A percentile compares a stretch with the other conserved stretches of the same genome.
These are phyloP conservation scores for Gnetum montanum DNA, from an alignment of 75 land plant genomes.

Conservation along the genomic window DNA sequence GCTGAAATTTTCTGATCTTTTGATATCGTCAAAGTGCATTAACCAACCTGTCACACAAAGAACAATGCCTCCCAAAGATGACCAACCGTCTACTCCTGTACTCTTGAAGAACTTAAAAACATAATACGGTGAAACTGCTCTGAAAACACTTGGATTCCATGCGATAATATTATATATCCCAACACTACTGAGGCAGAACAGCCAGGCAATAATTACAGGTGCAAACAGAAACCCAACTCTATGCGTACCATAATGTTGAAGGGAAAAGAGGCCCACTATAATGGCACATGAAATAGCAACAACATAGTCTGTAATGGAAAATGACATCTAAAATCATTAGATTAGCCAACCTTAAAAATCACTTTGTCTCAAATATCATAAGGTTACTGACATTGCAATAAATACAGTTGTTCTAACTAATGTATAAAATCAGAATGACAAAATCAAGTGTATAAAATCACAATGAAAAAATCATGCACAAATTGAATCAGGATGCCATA, in stretches of 20 bases:
- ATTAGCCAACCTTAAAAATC: background rate
- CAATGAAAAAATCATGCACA: no score
- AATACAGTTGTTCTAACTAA: background rate
- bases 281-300: slow-evolving; percentile 44
- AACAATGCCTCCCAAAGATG: slow-evolving; percentile 67
- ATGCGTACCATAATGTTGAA: slow-evolving; percentile 80
- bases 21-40: no score
- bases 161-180: slow-evolving; percentile 61
- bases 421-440: background rate
- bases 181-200: slow-evolving; percentile 41
- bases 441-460: no score
- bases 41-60: slow-evolving; percentile 68
- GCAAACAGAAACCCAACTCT: slow-evolving; percentile 70
- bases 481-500: no score
- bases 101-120: slow-evolving; percentile 44
- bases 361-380: background rate
- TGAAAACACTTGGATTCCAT: slow-evolving; percentile 54
- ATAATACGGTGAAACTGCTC: slow-evolving; percentile 65
- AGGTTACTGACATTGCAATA: background rate
- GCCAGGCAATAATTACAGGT: slow-evolving; percentile 62
- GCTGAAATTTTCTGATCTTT: no score
- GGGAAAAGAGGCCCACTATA: slow-evolving; percentile 52
- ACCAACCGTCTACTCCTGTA: slow-evolving; percentile 57
- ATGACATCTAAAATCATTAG: background rate
- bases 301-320: slow-evolving; percentile 23